Evolutionary conservation across 306 rosid species (phyloP).

Genomic region (Citrullus colocynthis): DNA sequence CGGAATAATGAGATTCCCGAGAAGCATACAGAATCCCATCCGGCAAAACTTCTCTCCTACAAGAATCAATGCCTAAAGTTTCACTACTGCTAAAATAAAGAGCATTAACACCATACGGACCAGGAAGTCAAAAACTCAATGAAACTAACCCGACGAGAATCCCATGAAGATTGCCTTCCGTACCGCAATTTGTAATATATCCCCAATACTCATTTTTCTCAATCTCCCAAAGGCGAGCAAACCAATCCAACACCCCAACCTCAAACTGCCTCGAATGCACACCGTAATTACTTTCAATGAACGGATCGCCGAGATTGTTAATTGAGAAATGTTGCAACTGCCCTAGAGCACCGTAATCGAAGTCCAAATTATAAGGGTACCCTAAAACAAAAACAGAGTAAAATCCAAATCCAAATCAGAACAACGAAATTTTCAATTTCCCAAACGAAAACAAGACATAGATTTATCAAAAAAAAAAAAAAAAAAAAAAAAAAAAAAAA

Average conservation of each 20-base stretch:
- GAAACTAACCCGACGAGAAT: conserved; percentile 47
- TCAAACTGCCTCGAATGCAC: conserved; percentile 91
- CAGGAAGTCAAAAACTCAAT: not conserved
- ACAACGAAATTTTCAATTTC: not conserved
- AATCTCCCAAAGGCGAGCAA: conserved; percentile 89
- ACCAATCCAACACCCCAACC: conserved; percentile 97
- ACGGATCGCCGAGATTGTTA: conserved; percentile 94
- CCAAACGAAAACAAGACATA: not conserved
- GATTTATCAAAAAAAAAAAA: not conserved
- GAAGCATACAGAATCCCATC: conserved; percentile 63
- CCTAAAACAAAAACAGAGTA: conserved; percentile 26
- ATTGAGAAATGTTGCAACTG: conserved; percentile 95
- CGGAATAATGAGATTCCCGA: conserved; percentile 55
- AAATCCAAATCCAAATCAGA: not conserved
- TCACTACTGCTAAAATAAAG: not conserved
- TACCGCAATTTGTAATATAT: conserved; percentile 96
- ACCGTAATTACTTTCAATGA: conserved; percentile 89
- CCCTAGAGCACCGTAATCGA: conserved; percentile 75
- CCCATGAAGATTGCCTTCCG: conserved; percentile 98
- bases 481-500: too few relatives aligned
- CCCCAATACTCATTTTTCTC: conserved; percentile 96
- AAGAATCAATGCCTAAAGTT: not conserved
- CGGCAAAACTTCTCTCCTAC: conserved; percentile 53
- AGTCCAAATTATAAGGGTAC: conserved; percentile 87
- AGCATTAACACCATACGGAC: not conserved